Evolutionary conservation across 768 basidiomycete genomes (phyloP).

Genomic region (Tephrocybe sp.): DNA sequence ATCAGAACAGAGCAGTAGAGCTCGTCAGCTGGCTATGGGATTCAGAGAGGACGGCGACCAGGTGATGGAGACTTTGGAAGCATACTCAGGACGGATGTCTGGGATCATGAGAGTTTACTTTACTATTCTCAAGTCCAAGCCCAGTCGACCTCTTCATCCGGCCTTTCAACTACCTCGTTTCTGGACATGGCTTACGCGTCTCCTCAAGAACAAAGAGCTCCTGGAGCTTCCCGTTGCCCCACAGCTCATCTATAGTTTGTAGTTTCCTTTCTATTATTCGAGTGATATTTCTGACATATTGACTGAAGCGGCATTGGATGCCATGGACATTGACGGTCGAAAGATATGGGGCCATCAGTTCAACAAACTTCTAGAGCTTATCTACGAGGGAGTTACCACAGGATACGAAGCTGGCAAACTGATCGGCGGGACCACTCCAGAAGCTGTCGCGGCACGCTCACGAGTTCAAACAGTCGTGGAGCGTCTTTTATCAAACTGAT

Average conservation of each 20-base stretch:
- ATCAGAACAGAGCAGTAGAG: constrained; percentile 32
- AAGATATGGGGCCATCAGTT: constrained; percentile 77
- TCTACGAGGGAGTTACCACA: constrained; percentile 61
- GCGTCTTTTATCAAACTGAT: constrained; percentile 33
- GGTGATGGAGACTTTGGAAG: constrained; percentile 53
- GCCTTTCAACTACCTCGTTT: constrained; percentile 61
- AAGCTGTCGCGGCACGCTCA: constrained; percentile 61
- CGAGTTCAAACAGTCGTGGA: constrained; percentile 67
- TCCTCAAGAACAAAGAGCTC: constrained; percentile 50
- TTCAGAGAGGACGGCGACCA: constrained; percentile 41
- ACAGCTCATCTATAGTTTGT: constrained; percentile 66
- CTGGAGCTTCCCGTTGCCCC: constrained; percentile 60
- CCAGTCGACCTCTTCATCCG: constrained; percentile 41
- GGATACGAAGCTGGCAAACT: constrained; percentile 46
- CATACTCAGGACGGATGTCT: constrained; percentile 64
- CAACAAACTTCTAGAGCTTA: constrained; percentile 64
- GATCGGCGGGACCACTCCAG: constrained; percentile 60
- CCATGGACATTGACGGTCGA: constrained; percentile 59
- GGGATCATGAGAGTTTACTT: constrained; percentile 90
- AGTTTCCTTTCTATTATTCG: constrained; percentile 6
- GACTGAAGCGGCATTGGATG: constrained; percentile 62
- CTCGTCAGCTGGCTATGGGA: constrained; percentile 54
- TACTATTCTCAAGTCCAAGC: constrained; percentile 52
- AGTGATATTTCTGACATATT: constrained; percentile 10
- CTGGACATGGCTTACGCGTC: constrained; percentile 73